Base-by-base conservation (phyloP, 306 rosid genomes). In the Vigna radiata region DNA sequence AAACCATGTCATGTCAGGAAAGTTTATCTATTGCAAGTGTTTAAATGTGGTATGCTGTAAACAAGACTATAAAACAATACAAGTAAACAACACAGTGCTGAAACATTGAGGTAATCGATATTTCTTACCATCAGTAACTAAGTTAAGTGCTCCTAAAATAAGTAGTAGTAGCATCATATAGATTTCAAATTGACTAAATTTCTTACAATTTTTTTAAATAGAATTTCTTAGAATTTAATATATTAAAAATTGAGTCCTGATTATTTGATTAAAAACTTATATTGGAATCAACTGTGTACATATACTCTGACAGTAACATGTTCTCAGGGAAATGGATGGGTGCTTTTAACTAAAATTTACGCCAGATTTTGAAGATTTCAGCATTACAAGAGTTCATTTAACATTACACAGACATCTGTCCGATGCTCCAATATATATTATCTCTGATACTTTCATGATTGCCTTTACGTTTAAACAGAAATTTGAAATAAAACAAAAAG, bases 401-500 rank as follows among this genome's bases (percentile, higher is more conserved):
- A 55, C 27, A 55, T 53, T 9, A 11, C 7, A 10, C 10, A 55
- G 15, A 55, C 61, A 55, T 9, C 31, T 39, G 1, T 39, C 44
- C 8, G 44, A 39, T 8, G 11, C 44, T 43, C 33, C 4, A 29
- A 29, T 29, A 29, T 29, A 29, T 29, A 29, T 29, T 44, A 44
- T 44, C 16, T 44, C 15, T 11, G 49, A 44, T 44, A 44, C 4
- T 41, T 41, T 41, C 46, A 8, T 9, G 59, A 56, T 56, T 59
- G 65, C 18, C 29, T 59, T 59, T 14, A 56, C 12, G 65, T 13
- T 59, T 59, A 13, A 14, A 25, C 41, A 14, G 11, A 25, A 27
- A 59, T 27, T 14, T 27, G 39, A 59, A 25, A 59, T 27, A 59
- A 56, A 59, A 59, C 65, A 29, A 25, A 25, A 58, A 59, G 65